Evolutionary conservation across 2,329 filamentous ascomycete genomes (phyloP), one percentile per base, ranked within the genome.

Genomic region (Knoxdaviesia capensis): DNA sequence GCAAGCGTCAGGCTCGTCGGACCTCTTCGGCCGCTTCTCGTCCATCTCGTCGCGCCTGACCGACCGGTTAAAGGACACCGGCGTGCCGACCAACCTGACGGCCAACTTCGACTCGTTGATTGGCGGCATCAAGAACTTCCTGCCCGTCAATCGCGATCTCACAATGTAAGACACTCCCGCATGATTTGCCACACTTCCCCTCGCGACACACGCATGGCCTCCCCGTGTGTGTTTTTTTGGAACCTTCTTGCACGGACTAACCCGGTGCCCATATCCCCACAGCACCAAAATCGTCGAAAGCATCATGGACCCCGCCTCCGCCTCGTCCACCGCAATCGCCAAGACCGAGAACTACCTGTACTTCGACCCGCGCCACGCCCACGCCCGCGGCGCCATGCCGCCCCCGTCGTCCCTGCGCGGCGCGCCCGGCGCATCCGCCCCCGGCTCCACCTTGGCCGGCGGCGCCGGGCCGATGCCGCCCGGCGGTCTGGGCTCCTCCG

Each of bases 331-430:
- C 30, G 90, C 90, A 30, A 90, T 98, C 49, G 81, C 85, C 46
- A 96, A 94, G 65, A 96, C 90, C 1, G 90, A 98, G 56, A 80
- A 83, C 52, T 98, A 94, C 54, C 74, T 96, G 31, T 98, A 94
- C 66, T 98, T 94, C 56, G 92, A 98, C 55, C 90, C 90, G 1
- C 76, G 88, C 41, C 92, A 82, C 48, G 83, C 88, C 31, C 94
- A 94, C 54, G 90, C 90, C 0, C 74, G 90, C 38, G 90, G 90
- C 29, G 93, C 81, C 3, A 82, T 94, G 69, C 87, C 87, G 9
- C 81, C 85, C 5, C 80, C 81, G 1, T 81, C 79, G 41, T 66
- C 67, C 50, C 67, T 68, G 50, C 65, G 69, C 44, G 56, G 60
- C 46, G 59, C 60, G 36, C 56, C 60, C 46, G 59, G 60, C 38